Percentiles rank a stretch among this genome's conserved stretches.
These are phyloP conservation scores for Apiotrichum brassicae DNA, from an alignment of 1,284 basidiomycete species.

Conservation along the genomic window DNA sequence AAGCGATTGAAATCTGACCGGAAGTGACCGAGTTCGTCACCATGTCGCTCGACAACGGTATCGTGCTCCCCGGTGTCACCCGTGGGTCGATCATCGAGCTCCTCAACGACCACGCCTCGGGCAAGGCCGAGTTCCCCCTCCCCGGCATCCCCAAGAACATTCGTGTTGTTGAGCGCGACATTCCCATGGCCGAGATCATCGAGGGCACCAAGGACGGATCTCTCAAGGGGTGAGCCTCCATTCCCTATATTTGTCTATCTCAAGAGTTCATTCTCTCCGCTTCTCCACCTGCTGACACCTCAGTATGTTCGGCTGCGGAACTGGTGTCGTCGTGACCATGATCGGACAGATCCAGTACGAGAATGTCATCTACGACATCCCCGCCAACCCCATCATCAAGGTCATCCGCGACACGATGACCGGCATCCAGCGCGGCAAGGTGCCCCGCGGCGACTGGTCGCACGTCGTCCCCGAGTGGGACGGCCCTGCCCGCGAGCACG, in stretches of 20 bases:
- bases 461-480: conserved; percentile 38
- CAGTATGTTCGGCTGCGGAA: conserved; percentile 19
- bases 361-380: conserved; percentile 26
- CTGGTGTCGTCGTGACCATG: conserved; percentile 39
- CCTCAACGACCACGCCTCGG: conserved; percentile 31
- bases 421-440: conserved; percentile 35
- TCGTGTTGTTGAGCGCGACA: conserved; percentile 42
- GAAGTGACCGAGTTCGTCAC: conserved; percentile 41
- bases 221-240: conserved; percentile 38
- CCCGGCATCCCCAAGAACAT: conserved; percentile 37
- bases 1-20: neutral
- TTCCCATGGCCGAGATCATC: conserved; percentile 40
- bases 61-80: conserved; percentile 45
- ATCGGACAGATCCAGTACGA: conserved; percentile 35
- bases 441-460: conserved; percentile 34
- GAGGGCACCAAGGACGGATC: conserved; percentile 30
- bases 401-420: conserved; percentile 38
- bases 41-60: conserved; percentile 42
- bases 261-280: too few relatives aligned
- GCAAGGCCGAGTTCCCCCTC: conserved; percentile 30
- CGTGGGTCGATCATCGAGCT: conserved; percentile 39
- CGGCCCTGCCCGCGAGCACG: conserved; percentile 12
- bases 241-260: too few relatives aligned
- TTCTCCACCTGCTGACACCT: neutral
- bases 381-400: conserved; percentile 35